Evolutionary conservation across 768 basidiomycete genomes (phyloP).

Genomic region (Asterophora lycoperdoides): DNA sequence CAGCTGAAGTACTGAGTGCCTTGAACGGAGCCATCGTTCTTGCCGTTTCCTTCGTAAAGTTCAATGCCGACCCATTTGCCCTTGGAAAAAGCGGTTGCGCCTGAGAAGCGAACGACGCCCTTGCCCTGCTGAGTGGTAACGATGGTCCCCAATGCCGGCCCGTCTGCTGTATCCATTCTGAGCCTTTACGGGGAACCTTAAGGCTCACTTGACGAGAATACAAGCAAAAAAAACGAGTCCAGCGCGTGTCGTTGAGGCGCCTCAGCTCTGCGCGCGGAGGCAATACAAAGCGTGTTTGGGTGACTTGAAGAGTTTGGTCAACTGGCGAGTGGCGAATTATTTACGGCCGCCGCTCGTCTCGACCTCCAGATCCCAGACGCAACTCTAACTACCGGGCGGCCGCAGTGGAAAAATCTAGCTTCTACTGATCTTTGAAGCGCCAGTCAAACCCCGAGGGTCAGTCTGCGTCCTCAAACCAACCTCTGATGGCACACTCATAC

Average conservation of each 20-base stretch:
- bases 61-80: constrained; percentile 98
- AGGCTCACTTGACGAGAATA: not conserved
- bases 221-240: not conserved
- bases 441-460: not conserved
- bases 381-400: not conserved
- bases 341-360: constrained; percentile 10
- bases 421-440: not conserved
- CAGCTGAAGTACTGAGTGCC: constrained; percentile 82
- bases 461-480: not conserved
- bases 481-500: not conserved
- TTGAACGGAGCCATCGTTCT: constrained; percentile 91
- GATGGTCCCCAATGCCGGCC: constrained; percentile 56
- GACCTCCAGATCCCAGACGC: not conserved
- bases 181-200: not conserved
- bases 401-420: not conserved
- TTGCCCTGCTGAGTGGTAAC: constrained; percentile 79
- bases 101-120: constrained; percentile 84
- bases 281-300: not conserved
- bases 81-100: constrained; percentile 73
- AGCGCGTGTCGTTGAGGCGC: constrained; percentile 6
- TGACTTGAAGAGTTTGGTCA: not conserved
- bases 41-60: constrained; percentile 76
- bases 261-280: not conserved
- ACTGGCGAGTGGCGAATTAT: constrained; percentile 4
- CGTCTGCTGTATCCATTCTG: constrained; percentile 15